Conservation (phyloP, 2,329 filamentous ascomycete species). For the Penicillium sp. region DNA sequence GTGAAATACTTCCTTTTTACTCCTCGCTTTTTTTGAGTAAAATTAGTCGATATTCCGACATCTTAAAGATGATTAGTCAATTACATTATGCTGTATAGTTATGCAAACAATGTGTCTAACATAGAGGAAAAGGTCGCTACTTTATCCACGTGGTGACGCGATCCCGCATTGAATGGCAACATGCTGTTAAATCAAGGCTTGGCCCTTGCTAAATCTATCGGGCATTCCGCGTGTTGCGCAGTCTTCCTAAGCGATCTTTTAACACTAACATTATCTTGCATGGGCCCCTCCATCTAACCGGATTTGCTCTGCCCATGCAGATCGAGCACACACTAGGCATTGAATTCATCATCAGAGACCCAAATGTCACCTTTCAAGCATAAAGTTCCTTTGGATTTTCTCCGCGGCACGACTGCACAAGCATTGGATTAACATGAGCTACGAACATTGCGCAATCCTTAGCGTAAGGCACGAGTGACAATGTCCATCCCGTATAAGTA, state of each 20-base stretch:
- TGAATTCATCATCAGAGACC: not conserved
- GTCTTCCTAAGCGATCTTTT: too few species aligned
- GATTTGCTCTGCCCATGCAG: not conserved
- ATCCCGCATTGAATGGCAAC: not conserved
- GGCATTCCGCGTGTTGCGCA: not conserved
- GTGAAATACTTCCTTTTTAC: not conserved
- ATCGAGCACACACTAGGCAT: not conserved
- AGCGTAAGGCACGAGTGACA: not conserved
- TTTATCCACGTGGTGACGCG: not conserved
- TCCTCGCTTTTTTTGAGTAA: not conserved
- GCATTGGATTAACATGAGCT: not conserved
- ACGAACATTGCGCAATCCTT: slow-evolving; percentile 4
- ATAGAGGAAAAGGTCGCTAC: not conserved
- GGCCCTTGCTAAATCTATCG: too few species aligned
- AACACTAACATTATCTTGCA: not conserved
- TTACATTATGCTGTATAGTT: not conserved
- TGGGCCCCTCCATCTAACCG: not conserved
- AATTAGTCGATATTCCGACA: not conserved
- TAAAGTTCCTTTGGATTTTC: not conserved
- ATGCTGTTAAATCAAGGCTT: not conserved
- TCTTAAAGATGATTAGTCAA: not conserved
- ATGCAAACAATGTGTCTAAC: not conserved
- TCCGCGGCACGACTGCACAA: not conserved
- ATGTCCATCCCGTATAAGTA: not conserved
- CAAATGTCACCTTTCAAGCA: not conserved